Evolutionary conservation across 73 alveolate species (phyloP).

Genomic region (Stentor roeselii): DNA sequence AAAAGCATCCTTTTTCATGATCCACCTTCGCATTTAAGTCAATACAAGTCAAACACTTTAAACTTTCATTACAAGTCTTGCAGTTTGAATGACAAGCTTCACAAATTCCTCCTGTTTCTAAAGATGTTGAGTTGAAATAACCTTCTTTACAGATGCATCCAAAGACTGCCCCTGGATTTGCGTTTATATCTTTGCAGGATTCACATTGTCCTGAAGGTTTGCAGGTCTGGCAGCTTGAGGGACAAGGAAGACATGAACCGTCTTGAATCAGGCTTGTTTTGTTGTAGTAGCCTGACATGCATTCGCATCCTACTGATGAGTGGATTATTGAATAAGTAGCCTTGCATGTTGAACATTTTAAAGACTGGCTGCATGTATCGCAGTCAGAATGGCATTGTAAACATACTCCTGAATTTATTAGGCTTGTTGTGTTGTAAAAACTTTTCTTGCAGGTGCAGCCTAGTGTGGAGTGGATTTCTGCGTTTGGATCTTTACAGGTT

Average conservation of each 20-base stretch:
- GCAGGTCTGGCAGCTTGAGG: background rate
- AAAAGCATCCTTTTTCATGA: background rate
- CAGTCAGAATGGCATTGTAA: background rate
- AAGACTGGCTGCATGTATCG: background rate
- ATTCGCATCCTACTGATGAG: background rate
- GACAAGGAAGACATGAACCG: background rate
- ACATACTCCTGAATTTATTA: background rate
- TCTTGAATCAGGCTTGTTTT: background rate
- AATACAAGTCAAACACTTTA: background rate
- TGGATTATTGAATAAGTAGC: background rate
- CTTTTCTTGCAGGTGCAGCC: background rate
- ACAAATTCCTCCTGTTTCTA: background rate
- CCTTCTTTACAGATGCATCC: background rate
- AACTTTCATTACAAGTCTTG: background rate
- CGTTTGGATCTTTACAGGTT: too few species aligned
- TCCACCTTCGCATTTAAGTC: background rate
- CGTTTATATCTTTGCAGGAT: background rate
- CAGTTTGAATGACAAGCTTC: background rate
- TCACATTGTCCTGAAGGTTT: background rate
- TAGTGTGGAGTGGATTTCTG: too few species aligned
- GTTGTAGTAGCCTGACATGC: background rate
- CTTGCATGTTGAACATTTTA: background rate
- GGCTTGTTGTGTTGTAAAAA: background rate
- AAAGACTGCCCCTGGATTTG: background rate
- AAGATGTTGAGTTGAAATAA: background rate